Conservation (phyloP, 345 rosid genomes). For the Ceriops zippeliana region DNA sequence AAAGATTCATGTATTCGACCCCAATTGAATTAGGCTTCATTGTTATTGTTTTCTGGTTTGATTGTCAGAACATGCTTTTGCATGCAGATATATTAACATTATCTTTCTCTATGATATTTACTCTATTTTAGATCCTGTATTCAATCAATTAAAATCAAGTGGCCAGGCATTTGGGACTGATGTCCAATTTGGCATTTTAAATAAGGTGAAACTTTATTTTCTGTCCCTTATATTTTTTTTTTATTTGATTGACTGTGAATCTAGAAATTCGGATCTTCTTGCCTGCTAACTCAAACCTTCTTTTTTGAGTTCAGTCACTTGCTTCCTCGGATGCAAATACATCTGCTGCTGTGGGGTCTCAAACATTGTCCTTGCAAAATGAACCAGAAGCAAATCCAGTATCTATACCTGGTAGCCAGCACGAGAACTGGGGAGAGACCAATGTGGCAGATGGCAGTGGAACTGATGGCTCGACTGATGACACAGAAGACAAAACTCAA, state of each 20-base stretch:
- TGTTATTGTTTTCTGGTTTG: too few relatives aligned
- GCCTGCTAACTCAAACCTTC: not conserved
- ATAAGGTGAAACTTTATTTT: slow-evolving; percentile 39
- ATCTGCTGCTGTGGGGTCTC: slow-evolving; percentile 33
- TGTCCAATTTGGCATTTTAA: slow-evolving; percentile 40
- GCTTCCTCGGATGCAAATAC: slow-evolving; percentile 35
- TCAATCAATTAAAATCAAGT: slow-evolving; percentile 51
- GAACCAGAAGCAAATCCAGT: slow-evolving; percentile 36
- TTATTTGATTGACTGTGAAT: slow-evolving; percentile 7
- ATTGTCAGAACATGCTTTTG: too few relatives aligned
- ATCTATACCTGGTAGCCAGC: slow-evolving; percentile 43
- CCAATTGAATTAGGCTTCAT: too few relatives aligned
- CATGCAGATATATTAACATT: not conserved
- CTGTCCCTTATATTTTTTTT: not conserved
- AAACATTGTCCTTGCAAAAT: slow-evolving; percentile 30
- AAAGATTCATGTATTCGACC: too few relatives aligned
- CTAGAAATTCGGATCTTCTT: slow-evolving; percentile 17
- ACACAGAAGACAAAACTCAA: slow-evolving; percentile 75
- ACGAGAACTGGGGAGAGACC: slow-evolving; percentile 60
- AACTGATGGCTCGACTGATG: slow-evolving; percentile 83
- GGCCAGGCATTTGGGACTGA: slow-evolving; percentile 40
- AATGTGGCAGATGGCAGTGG: slow-evolving; percentile 77
- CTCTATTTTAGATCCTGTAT: slow-evolving; percentile 42
- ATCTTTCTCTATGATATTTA: not conserved
- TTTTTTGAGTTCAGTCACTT: slow-evolving; percentile 28